Conservation (phyloP, 192 early-diverging fungal species). For the Geranomyces michiganensis region DNA sequence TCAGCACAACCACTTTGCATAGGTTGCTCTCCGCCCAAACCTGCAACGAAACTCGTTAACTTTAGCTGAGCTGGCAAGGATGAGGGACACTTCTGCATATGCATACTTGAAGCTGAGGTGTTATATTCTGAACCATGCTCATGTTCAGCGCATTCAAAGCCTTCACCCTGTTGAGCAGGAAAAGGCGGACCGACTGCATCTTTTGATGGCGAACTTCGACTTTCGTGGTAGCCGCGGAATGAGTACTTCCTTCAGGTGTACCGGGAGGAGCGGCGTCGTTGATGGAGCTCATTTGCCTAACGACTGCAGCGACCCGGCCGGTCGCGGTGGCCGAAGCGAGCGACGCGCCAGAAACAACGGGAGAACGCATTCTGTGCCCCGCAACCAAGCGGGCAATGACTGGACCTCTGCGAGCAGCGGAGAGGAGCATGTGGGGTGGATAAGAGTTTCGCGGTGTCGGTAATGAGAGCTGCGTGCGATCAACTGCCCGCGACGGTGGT, state of each 20-base stretch:
- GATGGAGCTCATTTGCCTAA: not conserved
- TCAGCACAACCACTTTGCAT: constrained; percentile 86
- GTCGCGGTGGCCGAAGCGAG: not conserved
- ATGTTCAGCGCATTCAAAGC: constrained; percentile 84
- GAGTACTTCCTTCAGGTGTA: not conserved
- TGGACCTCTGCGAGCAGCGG: not conserved
- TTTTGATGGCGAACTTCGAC: constrained; percentile 46
- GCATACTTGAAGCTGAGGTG: constrained; percentile 78
- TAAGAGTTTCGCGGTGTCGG: no score
- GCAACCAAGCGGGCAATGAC: not conserved
- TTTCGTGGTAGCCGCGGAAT: not conserved
- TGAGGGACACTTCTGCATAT: not conserved
- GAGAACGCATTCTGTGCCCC: not conserved
- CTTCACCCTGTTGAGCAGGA: constrained; percentile 66
- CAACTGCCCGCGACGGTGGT: no score
- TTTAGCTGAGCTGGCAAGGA: not conserved
- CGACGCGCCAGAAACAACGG: not conserved
- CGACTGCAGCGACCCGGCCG: constrained; percentile 1
- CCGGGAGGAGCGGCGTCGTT: not conserved
- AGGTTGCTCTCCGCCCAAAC: constrained; percentile 87
- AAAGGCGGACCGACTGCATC: constrained; percentile 43
- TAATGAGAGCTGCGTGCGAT: no score
- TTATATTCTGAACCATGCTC: constrained; percentile 82
- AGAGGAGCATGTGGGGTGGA: constrained; percentile 5
- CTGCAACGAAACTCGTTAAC: constrained; percentile 31